A percentile compares a stretch with the other conserved stretches of the same genome.
Evolutionary conservation across 176 grass and related monocot species (phyloP).

Genomic region (Poa pratensis): DNA sequence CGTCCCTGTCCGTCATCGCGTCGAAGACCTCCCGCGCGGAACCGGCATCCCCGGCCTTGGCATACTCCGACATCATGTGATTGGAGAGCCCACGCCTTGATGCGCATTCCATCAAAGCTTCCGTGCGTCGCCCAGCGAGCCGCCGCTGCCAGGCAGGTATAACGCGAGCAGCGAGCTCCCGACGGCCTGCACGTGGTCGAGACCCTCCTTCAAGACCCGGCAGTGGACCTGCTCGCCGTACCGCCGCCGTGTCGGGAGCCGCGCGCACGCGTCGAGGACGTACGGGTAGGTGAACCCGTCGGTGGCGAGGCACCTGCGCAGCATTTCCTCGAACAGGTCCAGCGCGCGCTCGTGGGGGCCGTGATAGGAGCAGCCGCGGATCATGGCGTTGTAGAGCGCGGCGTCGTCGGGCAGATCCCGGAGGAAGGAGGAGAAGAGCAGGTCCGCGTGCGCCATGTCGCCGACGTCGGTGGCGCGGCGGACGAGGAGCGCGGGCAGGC

Average conservation of each 20-base stretch:
- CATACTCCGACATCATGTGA: conserved; percentile 44
- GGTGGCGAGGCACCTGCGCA: conserved; percentile 25
- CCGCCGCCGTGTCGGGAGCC: conserved; percentile 26
- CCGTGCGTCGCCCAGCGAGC: conserved; percentile 30
- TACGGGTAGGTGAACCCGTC: conserved; percentile 58
- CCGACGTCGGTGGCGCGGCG: conserved; percentile 49
- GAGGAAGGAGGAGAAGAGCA: conserved; percentile 45
- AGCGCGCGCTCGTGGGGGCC: conserved; percentile 14
- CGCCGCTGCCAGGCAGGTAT: conserved; percentile 25
- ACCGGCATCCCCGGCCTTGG: conserved; percentile 9
- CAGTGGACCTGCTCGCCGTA: conserved; percentile 39
- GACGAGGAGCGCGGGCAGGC: conserved; percentile 48
- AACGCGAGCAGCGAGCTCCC: conserved; percentile 45
- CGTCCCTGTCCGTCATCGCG: conserved; percentile 45
- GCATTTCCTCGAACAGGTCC: conserved; percentile 55
- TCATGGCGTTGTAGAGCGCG: conserved; percentile 59
- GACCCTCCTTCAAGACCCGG: conserved; percentile 42
- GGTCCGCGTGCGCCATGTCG: conserved; percentile 46
- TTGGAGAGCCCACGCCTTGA: conserved; percentile 42
- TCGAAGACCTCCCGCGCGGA: conserved; percentile 45
- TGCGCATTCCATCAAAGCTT: conserved; percentile 35
- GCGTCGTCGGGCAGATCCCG: conserved; percentile 1
- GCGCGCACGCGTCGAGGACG: conserved; percentile 45
- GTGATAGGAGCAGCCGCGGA: conserved; percentile 41
- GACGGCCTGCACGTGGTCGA: conserved; percentile 31